These are phyloP conservation scores for Primulina eburnea DNA, from an alignment of 257 asterid species.

Conservation along the genomic window DNA sequence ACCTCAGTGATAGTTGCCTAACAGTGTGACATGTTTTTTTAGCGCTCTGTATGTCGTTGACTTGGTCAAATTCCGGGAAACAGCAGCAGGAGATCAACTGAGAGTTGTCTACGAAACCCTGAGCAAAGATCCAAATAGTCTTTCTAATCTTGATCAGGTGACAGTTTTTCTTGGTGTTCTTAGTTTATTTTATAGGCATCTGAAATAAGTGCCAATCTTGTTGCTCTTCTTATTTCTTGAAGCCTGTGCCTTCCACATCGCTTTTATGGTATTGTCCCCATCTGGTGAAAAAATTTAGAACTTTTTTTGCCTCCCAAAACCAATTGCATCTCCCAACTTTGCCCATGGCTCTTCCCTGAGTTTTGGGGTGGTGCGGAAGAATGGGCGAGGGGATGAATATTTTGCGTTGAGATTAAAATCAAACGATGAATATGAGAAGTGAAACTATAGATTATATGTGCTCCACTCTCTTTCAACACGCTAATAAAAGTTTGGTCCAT, in stretches of 20 bases:
- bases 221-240: not conserved
- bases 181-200: not conserved
- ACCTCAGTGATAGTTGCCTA: constrained; percentile 17
- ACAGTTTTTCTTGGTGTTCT: constrained; percentile 14
- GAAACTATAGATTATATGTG: too few species aligned
- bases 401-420: not conserved
- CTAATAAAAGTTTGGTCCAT: constrained; percentile 26
- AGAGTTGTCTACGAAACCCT: constrained; percentile 91
- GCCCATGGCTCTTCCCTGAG: not conserved
- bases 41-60: constrained; percentile 97
- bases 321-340: not conserved
- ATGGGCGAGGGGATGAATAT: not conserved
- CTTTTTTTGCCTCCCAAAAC: not conserved
- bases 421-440: not conserved
- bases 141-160: constrained; percentile 96
- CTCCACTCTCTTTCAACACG: not conserved
- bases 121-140: constrained; percentile 99
- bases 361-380: not conserved
- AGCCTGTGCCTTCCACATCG: too few species aligned
- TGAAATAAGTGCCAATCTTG: not conserved
- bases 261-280: too few species aligned
- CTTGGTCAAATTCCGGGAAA: constrained; percentile 88
- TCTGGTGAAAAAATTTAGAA: too few species aligned
- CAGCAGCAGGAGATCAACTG: constrained; percentile 97
- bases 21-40: constrained; percentile 34